phyloP scores from a whole-genome alignment of 257 asterid species.

The Fraxinus pennsylvanica region DNA sequence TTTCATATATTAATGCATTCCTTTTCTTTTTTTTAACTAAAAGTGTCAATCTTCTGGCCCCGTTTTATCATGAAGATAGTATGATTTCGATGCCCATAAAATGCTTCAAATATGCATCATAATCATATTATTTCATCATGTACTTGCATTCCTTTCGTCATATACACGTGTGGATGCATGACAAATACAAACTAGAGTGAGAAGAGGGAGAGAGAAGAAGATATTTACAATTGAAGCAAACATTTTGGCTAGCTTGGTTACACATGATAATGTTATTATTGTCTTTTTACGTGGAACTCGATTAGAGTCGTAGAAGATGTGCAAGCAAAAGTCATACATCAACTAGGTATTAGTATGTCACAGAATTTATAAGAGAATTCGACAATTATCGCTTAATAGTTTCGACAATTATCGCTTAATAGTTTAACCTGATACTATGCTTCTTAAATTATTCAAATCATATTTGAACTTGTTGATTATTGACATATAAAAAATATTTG shows the following conservation, averaged over 20 bases:
- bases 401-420: no score
- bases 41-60: slow-evolving; percentile 17
- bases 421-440: no score
- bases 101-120: slow-evolving; percentile 19
- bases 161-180: slow-evolving; percentile 41
- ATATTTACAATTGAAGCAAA: no score
- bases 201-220: background rate
- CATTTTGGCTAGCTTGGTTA: no score
- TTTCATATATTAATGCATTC: slow-evolving; percentile 11
- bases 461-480: no score
- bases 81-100: background rate
- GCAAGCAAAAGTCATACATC: no score
- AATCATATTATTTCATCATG: slow-evolving; percentile 17
- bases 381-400: no score
- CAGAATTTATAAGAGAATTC: no score
- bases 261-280: no score
- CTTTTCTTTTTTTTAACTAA: slow-evolving; percentile 3
- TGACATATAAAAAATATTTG: no score
- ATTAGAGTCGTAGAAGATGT: background rate
- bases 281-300: background rate
- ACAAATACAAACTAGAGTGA: slow-evolving; percentile 4
- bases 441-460: no score
- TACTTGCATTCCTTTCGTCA: slow-evolving; percentile 30
- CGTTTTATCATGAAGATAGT: slow-evolving; percentile 11
- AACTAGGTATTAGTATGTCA: no score